Base-by-base conservation (phyloP, 164 flowering plant genomes). In the Aristolochia fimbriata region DNA sequence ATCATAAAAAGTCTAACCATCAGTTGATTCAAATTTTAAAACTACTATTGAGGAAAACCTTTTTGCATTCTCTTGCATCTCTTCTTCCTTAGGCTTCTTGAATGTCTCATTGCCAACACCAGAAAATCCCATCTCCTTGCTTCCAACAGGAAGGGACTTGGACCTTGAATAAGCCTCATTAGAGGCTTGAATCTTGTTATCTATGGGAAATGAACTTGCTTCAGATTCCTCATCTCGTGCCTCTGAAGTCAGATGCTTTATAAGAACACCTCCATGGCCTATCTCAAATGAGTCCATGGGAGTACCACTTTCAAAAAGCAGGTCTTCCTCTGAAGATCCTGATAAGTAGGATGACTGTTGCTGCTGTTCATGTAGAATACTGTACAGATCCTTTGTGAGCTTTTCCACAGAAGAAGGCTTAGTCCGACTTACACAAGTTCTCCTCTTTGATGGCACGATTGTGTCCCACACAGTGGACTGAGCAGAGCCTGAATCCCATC, bases 271-370 rank as follows among this genome's bases (percentile, higher is more conserved):
- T 68, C 99, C 99, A 77, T 94, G 96, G 46, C 97, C 97, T 67
- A 87, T 86, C 80, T 94, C 99, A 70, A 85, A 87, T 62, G 97
- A 88, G 22, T 78, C 91, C 95, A 91, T 81, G 3, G 95, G 90
- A n/a, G 77, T 77, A 66, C 82, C 88, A 72, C 76, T 84, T 61
- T 84, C 97, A 52, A 79, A 80, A 71, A 94, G 85, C 71, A 91
- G 77, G 62, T 86, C 96, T 64, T 88, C 97, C 57, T 90, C 95
- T 11, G 95, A 83, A 20, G 88, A 81, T 41, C 73, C 87, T 47
- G 96, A 85, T 51, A 87, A 71, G 73, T 73, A 74, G 1, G 94
- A 91, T 53, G 83, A 80, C 66, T 83, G 63, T 51, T 22, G 43
- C 68, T 84, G 91, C 62, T 88, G 98, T 65, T 94, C 96, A 63